Base-by-base conservation (phyloP, 331 rosid species). In the Rosa hybrid region DNA sequence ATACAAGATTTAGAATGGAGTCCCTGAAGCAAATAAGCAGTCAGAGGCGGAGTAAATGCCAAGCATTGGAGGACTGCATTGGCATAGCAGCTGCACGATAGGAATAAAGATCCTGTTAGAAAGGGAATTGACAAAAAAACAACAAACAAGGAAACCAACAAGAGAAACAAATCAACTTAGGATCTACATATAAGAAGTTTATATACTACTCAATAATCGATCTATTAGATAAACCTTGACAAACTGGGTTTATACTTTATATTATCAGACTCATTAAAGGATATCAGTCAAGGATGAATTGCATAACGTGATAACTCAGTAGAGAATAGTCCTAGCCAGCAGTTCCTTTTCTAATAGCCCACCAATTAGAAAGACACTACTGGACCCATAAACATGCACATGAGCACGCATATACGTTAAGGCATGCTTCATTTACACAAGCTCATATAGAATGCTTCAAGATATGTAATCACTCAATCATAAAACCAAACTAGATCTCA, bases 51-150 rank as follows among this genome's bases (percentile, higher is more conserved):
- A 59, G 98, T 89, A 84, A 90, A 96, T 74, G 92, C 90, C 80
- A 96, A 86, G 88, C 99, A 96, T 91, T 96, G 98, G 82, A 96
- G 97, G 53, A 96, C 94, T 48, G 90, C 96, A 87, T 93, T 93
- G 23, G 98, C 99, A 85, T 88, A 96, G 74, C 99, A 96, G 87
- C 99, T 96, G 93, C 88, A 88, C 23, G 76, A 42, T 38, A 72
- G 68, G 67, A 83, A 64, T 73, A 53, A 4, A 44, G 46, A 51
- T 57, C 27, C 62, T 53, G 56, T 72, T 71, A 73, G 71, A 81
- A 77, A 57, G 57, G 57, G 60, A 67, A 80, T 7, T 14, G 38
- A 56, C 41, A 71, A 83, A 46, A 64, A 45, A 67, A 5, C 20
- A 50, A 45, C 3, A 45, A 12, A 73, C 46, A 75, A 53, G 49